These are phyloP conservation scores for Mallotus nudiflorus DNA, from an alignment of 345 rosid species.

Conservation along the genomic window DNA sequence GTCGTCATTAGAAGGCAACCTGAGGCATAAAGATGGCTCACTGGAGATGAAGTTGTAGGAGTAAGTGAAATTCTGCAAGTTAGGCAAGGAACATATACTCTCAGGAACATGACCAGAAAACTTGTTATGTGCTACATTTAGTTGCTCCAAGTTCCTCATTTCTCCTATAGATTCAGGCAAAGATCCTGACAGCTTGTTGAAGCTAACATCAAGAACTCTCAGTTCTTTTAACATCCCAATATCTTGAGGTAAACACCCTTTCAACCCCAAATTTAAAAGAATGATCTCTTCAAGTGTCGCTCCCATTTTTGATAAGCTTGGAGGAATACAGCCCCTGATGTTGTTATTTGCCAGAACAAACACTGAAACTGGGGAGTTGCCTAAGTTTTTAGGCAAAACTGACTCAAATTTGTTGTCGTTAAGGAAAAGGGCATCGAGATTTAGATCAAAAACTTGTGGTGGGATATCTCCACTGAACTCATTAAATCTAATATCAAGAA, in stretches of 20 bases:
- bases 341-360: conserved; percentile 67
- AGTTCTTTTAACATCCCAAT: conserved; percentile 47
- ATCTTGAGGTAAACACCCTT: conserved; percentile 65
- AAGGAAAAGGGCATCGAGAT: conserved; percentile 81
- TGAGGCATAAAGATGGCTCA: conserved; percentile 59
- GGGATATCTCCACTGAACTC: conserved; percentile 61
- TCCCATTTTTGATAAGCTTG: conserved; percentile 63
- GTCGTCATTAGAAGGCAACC: conserved; percentile 50
- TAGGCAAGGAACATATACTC: conserved; percentile 63
- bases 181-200: conserved; percentile 57
- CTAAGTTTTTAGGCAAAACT: conserved; percentile 60
- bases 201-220: conserved; percentile 70
- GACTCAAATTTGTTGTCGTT: conserved; percentile 69
- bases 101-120: conserved; percentile 60
- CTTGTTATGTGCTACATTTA: conserved; percentile 63
- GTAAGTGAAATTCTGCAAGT: conserved; percentile 67
- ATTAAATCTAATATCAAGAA: conserved; percentile 73
- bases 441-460: conserved; percentile 50
- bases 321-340: conserved; percentile 63
- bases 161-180: conserved; percentile 59
- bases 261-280: conserved; percentile 44
- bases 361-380: conserved; percentile 76
- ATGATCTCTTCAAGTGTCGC: conserved; percentile 53
- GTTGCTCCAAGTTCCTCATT: conserved; percentile 68
- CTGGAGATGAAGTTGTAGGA: conserved; percentile 59